Base-by-base conservation (phyloP, 768 basidiomycete species). In the Russula abietina region DNA sequence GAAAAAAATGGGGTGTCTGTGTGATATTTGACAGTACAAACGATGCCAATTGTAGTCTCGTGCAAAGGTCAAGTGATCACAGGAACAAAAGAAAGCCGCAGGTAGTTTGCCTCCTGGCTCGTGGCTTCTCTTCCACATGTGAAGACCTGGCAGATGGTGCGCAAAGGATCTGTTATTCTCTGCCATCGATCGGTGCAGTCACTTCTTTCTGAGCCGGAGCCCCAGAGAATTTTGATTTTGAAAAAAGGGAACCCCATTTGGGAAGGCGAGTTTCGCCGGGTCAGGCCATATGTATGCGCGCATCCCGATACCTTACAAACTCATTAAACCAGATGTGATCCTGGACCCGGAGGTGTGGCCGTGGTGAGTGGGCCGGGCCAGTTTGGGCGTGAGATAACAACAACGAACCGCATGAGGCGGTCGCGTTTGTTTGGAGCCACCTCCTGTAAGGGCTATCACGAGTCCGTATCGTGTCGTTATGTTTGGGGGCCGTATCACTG, bases 21-120 rank as follows among this genome's bases (percentile, higher is more conserved):
- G 57, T 55, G 55, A 36, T 33, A 62, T 39, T 43, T 58, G 22
- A 30, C 28, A 36, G 57, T 58, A 55, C 17, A 46, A 41, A 48
- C 17, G 43, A 57, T 22, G 38, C 55, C 57, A 53, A 10, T 24
- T 24, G 5, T 43, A 51, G 38, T 46, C 58, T 48, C 63, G 39
- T 55, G 54, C 16, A 30, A n/a, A 12, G 41, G 58, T 64, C 63
- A 64, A 60, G 33, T 64, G 63, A 64, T 49, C 53, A 14, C 38
- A 48, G 48, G 56, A 58, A 58, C 50, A 17, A 57, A 46, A 26
- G 28, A 36, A 24, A 53, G 33, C 24, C 12, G 49, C 24, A 32
- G 19, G 32, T n/a, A 46, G 22, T 51, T 48, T n/a, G 30, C 57
- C 22, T 49, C 53, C 49, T 5, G 19, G 43, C 59, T 43, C 33